phyloP scores from a whole-genome alignment of 164 flowering plant genomes.

The Vitis vinifera region ASM3070453v1 NC_081814.1:12637001-12637500 shows the following conservation, averaged over 20 bases:
- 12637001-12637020: background rate
- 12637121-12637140: slow-evolving; percentile 77
- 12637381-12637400: too few species aligned
- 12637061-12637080: background rate
- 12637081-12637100: background rate
- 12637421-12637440: too few species aligned
- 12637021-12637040: background rate
- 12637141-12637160: slow-evolving; percentile 91
- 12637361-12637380: too few species aligned
- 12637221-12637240: background rate
- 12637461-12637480: too few species aligned
- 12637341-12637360: too few species aligned
- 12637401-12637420: too few species aligned
- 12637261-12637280: too few species aligned
- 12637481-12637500: too few species aligned
- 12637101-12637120: slow-evolving; percentile 3
- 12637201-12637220: slow-evolving; percentile 48
- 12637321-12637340: too few species aligned
- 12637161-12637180: slow-evolving; percentile 98
- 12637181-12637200: slow-evolving; percentile 82
- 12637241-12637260: background rate
- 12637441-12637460: too few species aligned
- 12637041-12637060: background rate
- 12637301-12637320: too few species aligned
- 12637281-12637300: too few species aligned